Conservation (phyloP, 1,284 basidiomycete genomes). For the Anthracocystis panici-leucophaei region DNA sequence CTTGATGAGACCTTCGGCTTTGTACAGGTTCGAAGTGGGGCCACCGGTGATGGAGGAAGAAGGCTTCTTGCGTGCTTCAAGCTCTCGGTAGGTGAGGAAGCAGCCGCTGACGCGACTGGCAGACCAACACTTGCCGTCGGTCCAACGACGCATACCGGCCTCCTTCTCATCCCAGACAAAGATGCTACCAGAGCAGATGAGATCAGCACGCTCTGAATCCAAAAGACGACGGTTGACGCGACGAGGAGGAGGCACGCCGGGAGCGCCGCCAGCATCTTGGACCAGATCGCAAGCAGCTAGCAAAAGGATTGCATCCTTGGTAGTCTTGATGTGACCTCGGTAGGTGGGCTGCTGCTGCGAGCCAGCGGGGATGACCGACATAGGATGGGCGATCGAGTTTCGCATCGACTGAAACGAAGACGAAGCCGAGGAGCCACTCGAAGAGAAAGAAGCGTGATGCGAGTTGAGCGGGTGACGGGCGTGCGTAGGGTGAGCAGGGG, state of each 20-base stretch:
- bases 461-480: constrained; percentile 23
- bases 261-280: constrained; percentile 27
- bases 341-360: constrained; percentile 64
- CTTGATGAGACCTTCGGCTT: constrained; percentile 68
- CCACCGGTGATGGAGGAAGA: constrained; percentile 54
- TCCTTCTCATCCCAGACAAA: constrained; percentile 69
- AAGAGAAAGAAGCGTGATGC: constrained; percentile 37
- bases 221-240: constrained; percentile 63
- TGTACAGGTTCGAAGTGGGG: constrained; percentile 65
- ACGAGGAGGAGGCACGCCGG: constrained; percentile 52
- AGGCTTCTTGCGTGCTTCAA: constrained; percentile 66
- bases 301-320: constrained; percentile 66
- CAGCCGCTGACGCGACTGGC: constrained; percentile 72
- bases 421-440: constrained; percentile 20
- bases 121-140: constrained; percentile 72
- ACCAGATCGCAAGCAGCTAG: constrained; percentile 66
- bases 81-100: constrained; percentile 71
- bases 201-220: constrained; percentile 63
- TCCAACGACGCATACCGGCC: constrained; percentile 72
- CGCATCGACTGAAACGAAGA: constrained; percentile 38
- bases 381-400: constrained; percentile 16
- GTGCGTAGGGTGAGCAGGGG: constrained; percentile 16
- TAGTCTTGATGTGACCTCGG: constrained; percentile 66
- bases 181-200: constrained; percentile 64
- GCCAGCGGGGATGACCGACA: constrained; percentile 22